phyloP scores from a whole-genome alignment of 2,329 filamentous ascomycete genomes.

The Zymoseptoria ardabiliae region DNA sequence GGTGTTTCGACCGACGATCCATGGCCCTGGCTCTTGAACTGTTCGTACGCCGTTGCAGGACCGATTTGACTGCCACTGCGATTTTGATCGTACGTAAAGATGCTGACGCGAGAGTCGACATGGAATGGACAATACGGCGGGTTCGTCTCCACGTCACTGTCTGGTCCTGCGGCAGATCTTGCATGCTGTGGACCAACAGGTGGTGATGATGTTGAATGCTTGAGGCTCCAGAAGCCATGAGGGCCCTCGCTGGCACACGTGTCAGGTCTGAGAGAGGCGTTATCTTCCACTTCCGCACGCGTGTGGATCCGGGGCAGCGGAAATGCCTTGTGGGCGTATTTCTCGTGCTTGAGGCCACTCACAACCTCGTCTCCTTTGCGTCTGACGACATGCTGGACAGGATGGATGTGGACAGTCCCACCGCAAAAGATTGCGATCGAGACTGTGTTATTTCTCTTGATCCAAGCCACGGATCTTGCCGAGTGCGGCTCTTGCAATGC shows the following conservation, averaged over 20 bases:
- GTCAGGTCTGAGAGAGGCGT: constrained; percentile 4
- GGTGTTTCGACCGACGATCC: constrained; percentile 6
- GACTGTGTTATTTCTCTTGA: constrained; percentile 55
- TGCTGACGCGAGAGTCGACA: constrained; percentile 74
- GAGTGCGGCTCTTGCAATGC: constrained; percentile 39
- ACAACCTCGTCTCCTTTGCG: constrained; percentile 43
- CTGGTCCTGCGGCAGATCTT: background rate
- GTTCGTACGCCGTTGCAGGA: constrained; percentile 2
- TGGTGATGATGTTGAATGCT: constrained; percentile 7
- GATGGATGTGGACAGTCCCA: constrained; percentile 60
- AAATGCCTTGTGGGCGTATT: constrained; percentile 20
- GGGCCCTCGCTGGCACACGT: constrained; percentile 24
- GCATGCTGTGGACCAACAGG: background rate
- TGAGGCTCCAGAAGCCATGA: constrained; percentile 36
- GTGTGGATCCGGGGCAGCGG: constrained; percentile 19
- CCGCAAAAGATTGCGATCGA: constrained; percentile 58
- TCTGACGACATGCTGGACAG: constrained; percentile 44
- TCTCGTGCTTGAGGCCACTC: constrained; percentile 34
- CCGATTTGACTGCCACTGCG: constrained; percentile 11
- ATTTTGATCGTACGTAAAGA: constrained; percentile 55
- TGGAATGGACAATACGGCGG: constrained; percentile 95
- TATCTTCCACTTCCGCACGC: constrained; percentile 3
- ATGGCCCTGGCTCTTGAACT: constrained; percentile 19
- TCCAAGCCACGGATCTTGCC: constrained; percentile 55
- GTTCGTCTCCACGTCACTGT: constrained; percentile 61